A percentile compares a stretch with the other conserved stretches of the same genome.
phyloP scores from a whole-genome alignment of 78 protist genomes.

The Bodo saltans region DNA sequence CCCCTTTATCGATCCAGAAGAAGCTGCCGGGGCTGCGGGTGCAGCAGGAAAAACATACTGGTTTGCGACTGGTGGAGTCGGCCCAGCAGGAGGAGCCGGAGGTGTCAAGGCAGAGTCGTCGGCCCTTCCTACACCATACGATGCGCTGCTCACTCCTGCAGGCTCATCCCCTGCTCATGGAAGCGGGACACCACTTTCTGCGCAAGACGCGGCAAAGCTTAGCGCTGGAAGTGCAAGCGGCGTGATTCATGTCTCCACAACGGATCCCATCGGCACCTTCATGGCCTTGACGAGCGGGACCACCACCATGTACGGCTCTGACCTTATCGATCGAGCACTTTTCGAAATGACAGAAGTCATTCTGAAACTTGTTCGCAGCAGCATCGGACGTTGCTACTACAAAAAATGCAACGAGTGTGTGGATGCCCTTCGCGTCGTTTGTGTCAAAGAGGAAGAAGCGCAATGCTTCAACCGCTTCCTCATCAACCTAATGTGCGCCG shows the following conservation, averaged over 20 bases:
- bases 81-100: too few relatives aligned
- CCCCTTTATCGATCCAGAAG: too few relatives aligned
- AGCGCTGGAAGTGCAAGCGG: too few relatives aligned
- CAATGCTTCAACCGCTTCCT: conserved; percentile 10
- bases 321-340: background rate
- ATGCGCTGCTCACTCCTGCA: too few relatives aligned
- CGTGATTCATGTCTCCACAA: background rate
- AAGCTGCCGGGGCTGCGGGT: too few relatives aligned
- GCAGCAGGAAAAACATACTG: too few relatives aligned
- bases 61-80: too few relatives aligned
- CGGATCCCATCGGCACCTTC: conserved; percentile 6
- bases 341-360: background rate
- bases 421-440: background rate
- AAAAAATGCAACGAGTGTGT: background rate
- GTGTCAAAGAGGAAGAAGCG: conserved; percentile 14
- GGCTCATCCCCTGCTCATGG: too few relatives aligned
- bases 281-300: conserved; percentile 9
- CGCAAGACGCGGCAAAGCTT: too few relatives aligned
- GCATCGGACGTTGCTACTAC: conserved; percentile 23
- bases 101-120: too few relatives aligned
- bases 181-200: too few relatives aligned
- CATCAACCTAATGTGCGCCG: background rate
- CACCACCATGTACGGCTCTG: background rate
- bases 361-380: background rate
- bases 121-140: too few relatives aligned